Evolutionary conservation across 441 rosid species (phyloP).

Genomic region (Jatropha multifida): DNA sequence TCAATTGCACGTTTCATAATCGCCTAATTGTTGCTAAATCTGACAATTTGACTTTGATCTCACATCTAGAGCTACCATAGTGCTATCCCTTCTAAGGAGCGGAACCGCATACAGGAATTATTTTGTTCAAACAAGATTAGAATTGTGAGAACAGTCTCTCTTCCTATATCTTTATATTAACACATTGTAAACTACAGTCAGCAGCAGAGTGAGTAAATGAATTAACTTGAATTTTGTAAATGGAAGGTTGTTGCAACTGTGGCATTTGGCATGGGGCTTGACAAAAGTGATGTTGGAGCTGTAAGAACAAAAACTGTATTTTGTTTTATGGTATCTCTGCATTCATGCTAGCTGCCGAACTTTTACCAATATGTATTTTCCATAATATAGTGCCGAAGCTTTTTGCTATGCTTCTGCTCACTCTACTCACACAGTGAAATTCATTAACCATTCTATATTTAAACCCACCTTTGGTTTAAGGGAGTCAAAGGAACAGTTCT

Average conservation of each 20-base stretch:
- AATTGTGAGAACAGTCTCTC: slow-evolving; percentile 60
- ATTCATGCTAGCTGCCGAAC: neutral
- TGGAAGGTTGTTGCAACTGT: slow-evolving; percentile 97
- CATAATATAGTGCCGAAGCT: neutral
- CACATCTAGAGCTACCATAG: slow-evolving; percentile 77
- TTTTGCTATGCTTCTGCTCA: neutral
- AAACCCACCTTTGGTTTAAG: neutral
- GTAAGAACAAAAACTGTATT: slow-evolving; percentile 53
- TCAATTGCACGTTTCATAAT: slow-evolving; percentile 8
- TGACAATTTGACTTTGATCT: slow-evolving; percentile 30
- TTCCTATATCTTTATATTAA: neutral
- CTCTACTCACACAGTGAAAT: neutral
- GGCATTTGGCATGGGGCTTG: slow-evolving; percentile 99
- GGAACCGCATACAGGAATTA: slow-evolving; percentile 68
- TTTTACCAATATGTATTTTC: neutral
- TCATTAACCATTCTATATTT: neutral
- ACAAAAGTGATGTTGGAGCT: slow-evolving; percentile 93
- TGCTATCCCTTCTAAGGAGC: slow-evolving; percentile 75
- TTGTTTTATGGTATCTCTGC: slow-evolving; percentile 22
- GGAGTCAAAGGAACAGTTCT: neutral
- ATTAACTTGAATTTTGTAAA: slow-evolving; percentile 18
- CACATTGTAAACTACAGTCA: neutral
- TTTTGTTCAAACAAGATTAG: slow-evolving; percentile 92
- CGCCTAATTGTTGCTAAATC: slow-evolving; percentile 21
- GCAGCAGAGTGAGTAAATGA: neutral